Evolutionary conservation across 2,329 filamentous ascomycete species (phyloP).

Genomic region (Colletotrichum sp.): DNA sequence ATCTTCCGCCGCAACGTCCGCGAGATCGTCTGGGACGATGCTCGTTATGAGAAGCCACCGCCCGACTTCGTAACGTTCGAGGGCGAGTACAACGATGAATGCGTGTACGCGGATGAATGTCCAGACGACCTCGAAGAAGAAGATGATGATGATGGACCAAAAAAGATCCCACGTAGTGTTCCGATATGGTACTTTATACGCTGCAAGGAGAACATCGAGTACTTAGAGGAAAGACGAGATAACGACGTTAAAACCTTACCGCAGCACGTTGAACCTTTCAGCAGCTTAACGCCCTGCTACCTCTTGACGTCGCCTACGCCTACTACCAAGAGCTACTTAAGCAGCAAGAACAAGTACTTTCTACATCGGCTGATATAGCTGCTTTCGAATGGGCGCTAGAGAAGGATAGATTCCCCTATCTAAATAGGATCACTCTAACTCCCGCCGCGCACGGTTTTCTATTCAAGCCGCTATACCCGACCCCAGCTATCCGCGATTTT

Average conservation of each 20-base stretch:
- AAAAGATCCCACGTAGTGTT: not conserved
- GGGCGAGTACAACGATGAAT: not conserved
- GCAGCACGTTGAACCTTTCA: not conserved
- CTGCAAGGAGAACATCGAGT: not conserved
- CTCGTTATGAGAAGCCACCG: slow-evolving; percentile 1
- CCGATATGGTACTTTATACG: not conserved
- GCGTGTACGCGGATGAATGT: not conserved
- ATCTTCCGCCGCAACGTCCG: slow-evolving; percentile 31
- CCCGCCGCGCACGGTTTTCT: slow-evolving; percentile 41
- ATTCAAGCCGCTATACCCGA: slow-evolving; percentile 41
- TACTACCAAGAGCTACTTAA: slow-evolving; percentile 36
- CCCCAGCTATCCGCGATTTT: slow-evolving; percentile 46
- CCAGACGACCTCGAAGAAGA: not conserved
- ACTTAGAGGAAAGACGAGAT: not conserved
- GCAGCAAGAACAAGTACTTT: slow-evolving; percentile 35
- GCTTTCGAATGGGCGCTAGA: slow-evolving; percentile 37
- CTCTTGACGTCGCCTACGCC: slow-evolving; percentile 22
- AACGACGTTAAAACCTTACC: not conserved
- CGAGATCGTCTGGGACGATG: slow-evolving; percentile 47
- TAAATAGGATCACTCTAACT: slow-evolving; percentile 43
- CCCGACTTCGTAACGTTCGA: not conserved
- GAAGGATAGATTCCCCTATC: slow-evolving; percentile 32
- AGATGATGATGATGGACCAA: not conserved
- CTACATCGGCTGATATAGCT: slow-evolving; percentile 28
- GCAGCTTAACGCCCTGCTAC: not conserved